Evolutionary conservation across 495 filamentous ascomycete genomes (phyloP).

Genomic region (Tuber umbilicatum): DNA sequence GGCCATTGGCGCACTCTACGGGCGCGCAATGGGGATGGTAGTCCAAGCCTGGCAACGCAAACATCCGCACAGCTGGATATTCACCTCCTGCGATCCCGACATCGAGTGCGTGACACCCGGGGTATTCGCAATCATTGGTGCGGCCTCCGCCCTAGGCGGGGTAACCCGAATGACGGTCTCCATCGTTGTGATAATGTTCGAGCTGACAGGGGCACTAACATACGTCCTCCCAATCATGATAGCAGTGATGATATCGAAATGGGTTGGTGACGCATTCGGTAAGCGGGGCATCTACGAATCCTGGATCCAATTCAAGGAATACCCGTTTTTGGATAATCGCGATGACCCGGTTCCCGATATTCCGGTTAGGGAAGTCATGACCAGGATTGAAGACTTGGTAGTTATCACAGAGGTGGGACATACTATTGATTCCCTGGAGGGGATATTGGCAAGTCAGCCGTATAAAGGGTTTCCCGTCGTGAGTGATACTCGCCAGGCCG

Average conservation of each 20-base stretch:
- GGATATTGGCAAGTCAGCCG: conserved; percentile 61
- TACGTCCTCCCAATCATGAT: conserved; percentile 99
- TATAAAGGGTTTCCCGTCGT: conserved; percentile 94
- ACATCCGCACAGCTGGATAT: conserved; percentile 68
- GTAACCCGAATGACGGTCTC: conserved; percentile 96
- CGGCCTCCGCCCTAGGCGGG: conserved; percentile 89
- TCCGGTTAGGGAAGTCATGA: conserved; percentile 79
- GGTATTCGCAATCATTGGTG: conserved; percentile 92
- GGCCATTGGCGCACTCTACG: conserved; percentile 87
- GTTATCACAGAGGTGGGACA: conserved; percentile 80
- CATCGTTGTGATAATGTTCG: conserved; percentile 99
- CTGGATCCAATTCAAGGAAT: conserved; percentile 95
- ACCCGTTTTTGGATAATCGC: conserved; percentile 89
- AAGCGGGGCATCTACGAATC: conserved; percentile 93
- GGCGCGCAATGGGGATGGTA: conserved; percentile 82
- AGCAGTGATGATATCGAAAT: conserved; percentile 97
- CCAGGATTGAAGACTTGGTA: conserved; percentile 78
- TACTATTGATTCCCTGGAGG: conserved; percentile 67
- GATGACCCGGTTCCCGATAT: conserved; percentile 84
- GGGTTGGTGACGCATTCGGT: conserved; percentile 95
- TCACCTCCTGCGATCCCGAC: conserved; percentile 77
- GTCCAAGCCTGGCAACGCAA: conserved; percentile 82
- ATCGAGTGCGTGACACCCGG: conserved; percentile 87
- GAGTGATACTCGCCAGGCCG: conserved; percentile 61
- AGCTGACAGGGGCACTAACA: conserved; percentile 88